These are phyloP conservation scores for Sarocladium strictum DNA, from an alignment of 2,329 filamentous ascomycete species.

Conservation along the genomic window DNA sequence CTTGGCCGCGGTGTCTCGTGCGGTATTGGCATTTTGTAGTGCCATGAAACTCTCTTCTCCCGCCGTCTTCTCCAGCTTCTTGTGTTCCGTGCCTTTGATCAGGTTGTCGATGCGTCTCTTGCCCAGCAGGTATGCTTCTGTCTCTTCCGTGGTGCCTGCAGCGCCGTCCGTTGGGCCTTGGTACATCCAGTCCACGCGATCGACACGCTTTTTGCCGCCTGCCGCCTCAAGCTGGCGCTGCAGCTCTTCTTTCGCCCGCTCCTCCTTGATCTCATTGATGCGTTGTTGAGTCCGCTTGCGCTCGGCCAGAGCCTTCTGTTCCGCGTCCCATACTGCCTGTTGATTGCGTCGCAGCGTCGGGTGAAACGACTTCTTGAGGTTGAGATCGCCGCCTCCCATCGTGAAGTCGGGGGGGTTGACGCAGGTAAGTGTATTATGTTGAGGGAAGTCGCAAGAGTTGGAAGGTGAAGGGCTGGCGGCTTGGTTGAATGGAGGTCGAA, in stretches of 20 bases:
- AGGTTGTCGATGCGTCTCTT: slow-evolving; percentile 84
- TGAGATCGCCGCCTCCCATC: slow-evolving; percentile 93
- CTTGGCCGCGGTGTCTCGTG: slow-evolving; percentile 77
- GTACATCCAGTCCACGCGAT: slow-evolving; percentile 98
- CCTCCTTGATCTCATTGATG: slow-evolving; percentile 88
- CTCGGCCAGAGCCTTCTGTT: slow-evolving; percentile 88
- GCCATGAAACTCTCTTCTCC: slow-evolving; percentile 55
- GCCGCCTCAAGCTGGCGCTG: slow-evolving; percentile 84
- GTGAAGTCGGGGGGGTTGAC: slow-evolving; percentile 29
- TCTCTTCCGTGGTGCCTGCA: slow-evolving; percentile 75
- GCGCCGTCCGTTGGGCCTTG: slow-evolving; percentile 75
- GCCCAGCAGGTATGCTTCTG: slow-evolving; percentile 86
- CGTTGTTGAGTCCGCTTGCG: slow-evolving; percentile 90
- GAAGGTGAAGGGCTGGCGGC: too few species aligned
- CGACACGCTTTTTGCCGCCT: slow-evolving; percentile 71
- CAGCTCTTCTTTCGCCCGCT: slow-evolving; percentile 86
- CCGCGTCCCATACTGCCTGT: slow-evolving; percentile 82
- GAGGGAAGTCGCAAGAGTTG: background rate
- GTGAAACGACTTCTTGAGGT: slow-evolving; percentile 94
- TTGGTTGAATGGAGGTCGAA: too few species aligned
- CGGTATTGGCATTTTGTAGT: slow-evolving; percentile 62
- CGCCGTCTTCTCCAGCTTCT: slow-evolving; percentile 73
- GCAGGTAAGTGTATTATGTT: background rate
- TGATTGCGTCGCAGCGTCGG: slow-evolving; percentile 88
- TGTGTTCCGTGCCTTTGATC: slow-evolving; percentile 72